These are phyloP conservation scores for Quercus glauca DNA, from an alignment of 306 rosid species.

Conservation along the genomic window DNA sequence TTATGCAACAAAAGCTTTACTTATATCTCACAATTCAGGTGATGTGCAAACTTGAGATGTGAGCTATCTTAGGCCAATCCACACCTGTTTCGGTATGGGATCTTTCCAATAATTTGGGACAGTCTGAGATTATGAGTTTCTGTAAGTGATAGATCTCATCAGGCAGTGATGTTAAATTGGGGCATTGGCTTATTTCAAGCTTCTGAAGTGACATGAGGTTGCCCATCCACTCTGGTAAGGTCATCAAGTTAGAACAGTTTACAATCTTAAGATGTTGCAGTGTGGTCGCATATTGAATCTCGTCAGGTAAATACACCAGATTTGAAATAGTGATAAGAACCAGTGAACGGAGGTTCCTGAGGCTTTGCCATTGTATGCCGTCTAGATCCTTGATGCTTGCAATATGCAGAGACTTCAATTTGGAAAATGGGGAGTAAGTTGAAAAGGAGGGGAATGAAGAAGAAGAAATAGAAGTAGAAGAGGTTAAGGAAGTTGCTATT, in stretches of 20 bases:
- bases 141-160: no score
- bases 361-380: not conserved
- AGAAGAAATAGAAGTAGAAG: no score
- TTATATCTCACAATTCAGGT: no score
- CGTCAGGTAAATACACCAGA: slow-evolving; percentile 6
- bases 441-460: no score
- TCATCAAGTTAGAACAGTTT: slow-evolving; percentile 3
- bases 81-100: no score
- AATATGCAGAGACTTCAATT: not conserved
- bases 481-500: no score
- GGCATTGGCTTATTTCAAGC: slow-evolving; percentile 12
- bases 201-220: not conserved
- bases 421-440: no score
- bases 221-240: slow-evolving; percentile 11
- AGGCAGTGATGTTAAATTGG: not conserved
- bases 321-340: slow-evolving; percentile 9
- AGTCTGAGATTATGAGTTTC: not conserved
- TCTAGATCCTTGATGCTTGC: not conserved
- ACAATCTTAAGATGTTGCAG: slow-evolving; percentile 2
- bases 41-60: no score
- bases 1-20: no score
- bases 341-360: not conserved
- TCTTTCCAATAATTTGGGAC: no score
- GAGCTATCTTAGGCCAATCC: no score
- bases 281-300: not conserved